Evolutionary conservation across 441 rosid genomes (phyloP), one percentile per base, ranked within the genome.

Genomic region (Bocquillonia castaneifolia): DNA sequence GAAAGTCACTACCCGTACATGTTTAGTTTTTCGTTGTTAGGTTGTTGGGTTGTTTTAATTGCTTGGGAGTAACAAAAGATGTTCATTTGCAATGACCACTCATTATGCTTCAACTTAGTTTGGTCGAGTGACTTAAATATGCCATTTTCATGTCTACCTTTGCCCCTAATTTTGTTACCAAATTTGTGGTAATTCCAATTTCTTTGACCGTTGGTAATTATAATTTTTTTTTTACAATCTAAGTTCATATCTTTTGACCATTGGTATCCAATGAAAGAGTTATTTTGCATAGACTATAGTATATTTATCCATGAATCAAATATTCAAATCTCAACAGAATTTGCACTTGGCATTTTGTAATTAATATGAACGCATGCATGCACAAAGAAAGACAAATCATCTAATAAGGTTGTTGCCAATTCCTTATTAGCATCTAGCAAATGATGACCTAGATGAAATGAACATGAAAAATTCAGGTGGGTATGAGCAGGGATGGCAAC

Each of bases 41-140:
- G 51, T 50, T 50, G 18, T 51, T 64, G 68, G 22, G 40, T 64
- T 22, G 45, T 32, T 32, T 47, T 12, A 20, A 48, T 48, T 32
- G 23, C 40, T 62, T 48, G 52, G 55, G 28, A 9, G 17, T 23
- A 5, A 40, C 20, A 26, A 14, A 55, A 26, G 34, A 6, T 28
- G 23, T 18, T 18, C 10, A 17, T 9, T 42, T 20, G 10, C 62
- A 18, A 14, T 47, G 23, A 18, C 51, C 22, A 40, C 37, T 66
- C 53, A 28, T 55, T 26, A 62, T 18, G 62, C 42, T 54, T 36
- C 53, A 54, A 63, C 39, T 32, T n/a, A 61, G 23, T 65, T 53
- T 36, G 36, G 26, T 37, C 36, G 40, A 34, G 29, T 10, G 10
- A 31, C 5, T 57, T 22, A 18, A 28, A 53, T 54, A 54, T 26